phyloP scores from a whole-genome alignment of 345 rosid genomes.

The Pugionium cornutum region DNA sequence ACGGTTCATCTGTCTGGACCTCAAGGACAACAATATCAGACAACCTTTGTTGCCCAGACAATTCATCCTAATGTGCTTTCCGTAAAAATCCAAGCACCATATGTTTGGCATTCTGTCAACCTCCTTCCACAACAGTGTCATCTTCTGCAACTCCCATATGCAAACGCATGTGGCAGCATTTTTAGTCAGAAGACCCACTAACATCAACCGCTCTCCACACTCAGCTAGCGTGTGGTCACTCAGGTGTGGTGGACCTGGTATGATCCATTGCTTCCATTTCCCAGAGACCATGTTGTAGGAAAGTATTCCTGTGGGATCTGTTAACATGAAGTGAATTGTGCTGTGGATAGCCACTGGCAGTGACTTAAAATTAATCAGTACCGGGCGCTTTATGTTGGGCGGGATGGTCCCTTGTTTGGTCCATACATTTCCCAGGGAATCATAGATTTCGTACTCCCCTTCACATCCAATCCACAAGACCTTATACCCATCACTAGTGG shows the following conservation, averaged over 20 bases:
- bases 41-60: slow-evolving; percentile 95
- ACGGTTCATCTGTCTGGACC: slow-evolving; percentile 89
- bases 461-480: slow-evolving; percentile 89
- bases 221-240: slow-evolving; percentile 89
- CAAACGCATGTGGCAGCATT: slow-evolving; percentile 98
- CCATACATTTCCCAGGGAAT: slow-evolving; percentile 75
- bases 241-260: slow-evolving; percentile 77
- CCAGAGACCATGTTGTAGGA: slow-evolving; percentile 74
- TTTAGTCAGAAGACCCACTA: slow-evolving; percentile 86
- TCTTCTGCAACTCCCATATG: slow-evolving; percentile 99
- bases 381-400: slow-evolving; percentile 65
- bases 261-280: slow-evolving; percentile 70
- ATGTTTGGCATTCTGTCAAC: slow-evolving; percentile 99
- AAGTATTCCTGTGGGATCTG: slow-evolving; percentile 90
- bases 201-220: slow-evolving; percentile 78
- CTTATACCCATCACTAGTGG: slow-evolving; percentile 67
- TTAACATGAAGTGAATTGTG: slow-evolving; percentile 83
- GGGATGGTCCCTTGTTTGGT: slow-evolving; percentile 79
- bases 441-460: slow-evolving; percentile 92
- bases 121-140: slow-evolving; percentile 99
- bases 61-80: slow-evolving; percentile 98
- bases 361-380: slow-evolving; percentile 81
- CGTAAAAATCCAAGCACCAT: slow-evolving; percentile 99
- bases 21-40: slow-evolving; percentile 87
- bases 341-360: slow-evolving; percentile 70